Percentiles rank a stretch among this genome's conserved stretches.
Evolutionary conservation across 2,329 filamentous ascomycete genomes (phyloP).

Genomic region (Fusarium chlamydosporum): DNA sequence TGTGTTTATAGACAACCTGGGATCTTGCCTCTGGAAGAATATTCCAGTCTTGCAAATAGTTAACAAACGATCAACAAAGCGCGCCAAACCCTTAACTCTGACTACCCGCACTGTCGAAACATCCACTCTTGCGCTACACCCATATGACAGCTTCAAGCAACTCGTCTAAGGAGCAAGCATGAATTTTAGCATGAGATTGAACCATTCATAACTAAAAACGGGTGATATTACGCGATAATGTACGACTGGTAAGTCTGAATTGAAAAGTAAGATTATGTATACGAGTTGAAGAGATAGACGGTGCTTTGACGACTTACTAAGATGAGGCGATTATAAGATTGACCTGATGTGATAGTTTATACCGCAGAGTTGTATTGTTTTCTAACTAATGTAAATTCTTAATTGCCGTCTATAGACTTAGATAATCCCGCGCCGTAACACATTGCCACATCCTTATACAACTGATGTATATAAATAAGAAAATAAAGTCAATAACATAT

Average conservation of each 20-base stretch:
- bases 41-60: not conserved
- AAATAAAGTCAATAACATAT: not conserved
- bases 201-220: slow-evolving; percentile 24
- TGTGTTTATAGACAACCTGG: not conserved
- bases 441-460: not conserved
- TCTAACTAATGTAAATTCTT: not conserved
- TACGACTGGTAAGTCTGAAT: not conserved
- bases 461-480: not conserved
- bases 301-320: not conserved
- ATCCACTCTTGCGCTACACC: not conserved
- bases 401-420: not conserved
- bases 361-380: not conserved
- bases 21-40: not conserved
- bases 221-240: slow-evolving; percentile 35
- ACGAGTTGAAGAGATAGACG: not conserved
- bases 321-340: not conserved
- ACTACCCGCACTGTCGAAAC: not conserved
- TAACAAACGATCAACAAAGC: slow-evolving; percentile 7
- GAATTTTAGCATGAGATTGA: slow-evolving; percentile 14
- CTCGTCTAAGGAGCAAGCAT: not conserved
- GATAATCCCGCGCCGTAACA: not conserved
- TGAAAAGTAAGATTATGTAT: not conserved
- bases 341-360: not conserved
- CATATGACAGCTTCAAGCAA: not conserved
- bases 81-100: not conserved